Evolutionary conservation across 352 stramenopile species (phyloP).

Genomic region (Thalassiosira pacifica): DNA sequence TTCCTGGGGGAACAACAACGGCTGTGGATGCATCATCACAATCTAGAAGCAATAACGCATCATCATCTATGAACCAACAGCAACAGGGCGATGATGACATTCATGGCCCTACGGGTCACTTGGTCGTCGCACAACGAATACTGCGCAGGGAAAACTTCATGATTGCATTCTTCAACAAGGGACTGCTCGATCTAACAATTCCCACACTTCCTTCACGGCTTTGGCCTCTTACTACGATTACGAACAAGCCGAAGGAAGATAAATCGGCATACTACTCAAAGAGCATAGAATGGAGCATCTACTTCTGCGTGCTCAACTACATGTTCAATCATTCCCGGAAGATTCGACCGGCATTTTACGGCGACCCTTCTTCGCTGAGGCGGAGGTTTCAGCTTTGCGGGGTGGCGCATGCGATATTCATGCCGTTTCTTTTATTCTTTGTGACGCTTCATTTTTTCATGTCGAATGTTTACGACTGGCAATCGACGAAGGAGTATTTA

Average conservation of each 20-base stretch:
- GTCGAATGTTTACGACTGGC: constrained; percentile 95
- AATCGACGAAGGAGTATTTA: constrained; percentile 93
- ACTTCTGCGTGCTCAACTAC: constrained; percentile 96
- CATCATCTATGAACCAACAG: constrained; percentile 40
- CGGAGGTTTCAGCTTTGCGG: constrained; percentile 94
- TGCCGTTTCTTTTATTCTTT: constrained; percentile 98
- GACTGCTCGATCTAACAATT: constrained; percentile 91
- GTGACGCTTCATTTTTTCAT: constrained; percentile 97
- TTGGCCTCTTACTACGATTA: constrained; percentile 45
- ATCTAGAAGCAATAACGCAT: constrained; percentile 71
- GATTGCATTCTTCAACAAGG: constrained; percentile 96
- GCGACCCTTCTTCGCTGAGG: constrained; percentile 91
- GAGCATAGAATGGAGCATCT: constrained; percentile 93
- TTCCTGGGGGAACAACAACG: constrained; percentile 25
- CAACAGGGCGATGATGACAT: constrained; percentile 88
- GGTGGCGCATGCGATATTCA: constrained; percentile 93
- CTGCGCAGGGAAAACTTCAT: constrained; percentile 97
- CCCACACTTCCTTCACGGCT: constrained; percentile 80
- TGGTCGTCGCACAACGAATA: constrained; percentile 94
- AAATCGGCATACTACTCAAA: constrained; percentile 64
- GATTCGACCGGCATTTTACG: constrained; percentile 88
- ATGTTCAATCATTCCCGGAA: constrained; percentile 96
- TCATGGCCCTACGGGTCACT: constrained; percentile 69
- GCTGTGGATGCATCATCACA: constrained; percentile 25
- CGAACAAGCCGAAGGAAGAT: constrained; percentile 36